Evolutionary conservation across 1,139 yeast genomes (phyloP), one percentile per base, ranked within the genome.

Genomic region (Spathaspora sp.): DNA sequence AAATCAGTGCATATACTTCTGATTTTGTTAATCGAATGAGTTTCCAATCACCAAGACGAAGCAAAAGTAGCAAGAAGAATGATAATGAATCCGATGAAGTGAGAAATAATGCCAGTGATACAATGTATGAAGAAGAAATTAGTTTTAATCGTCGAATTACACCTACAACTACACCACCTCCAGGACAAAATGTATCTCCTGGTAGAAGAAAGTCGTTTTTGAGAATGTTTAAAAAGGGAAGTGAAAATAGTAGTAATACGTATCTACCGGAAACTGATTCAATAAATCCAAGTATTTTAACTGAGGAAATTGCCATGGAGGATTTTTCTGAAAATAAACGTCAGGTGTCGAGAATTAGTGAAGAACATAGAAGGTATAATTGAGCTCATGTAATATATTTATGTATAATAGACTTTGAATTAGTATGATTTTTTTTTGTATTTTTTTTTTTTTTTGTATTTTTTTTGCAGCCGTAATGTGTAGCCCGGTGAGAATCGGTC

Each of bases 231-330:
- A 49, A 43, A 31, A 38, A 49, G 34, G 47, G 43, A 16, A 48
- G 37, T 34, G 43, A 43, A 26, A 46, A 20, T 40, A 38, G 41
- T 18, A 47, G 33, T 11, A 26, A 41, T 25, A 16, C 25, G 23
- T 47, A 46, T 39, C 53, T 46, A 11, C 51, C 62, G 3, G 60
- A 57, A 7, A 53, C 53, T 31, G 45, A 55, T 8, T 39, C 46
- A 38, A 17, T 46, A 52, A 31, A 31, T 31, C 36, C 36, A 31
- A 10, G 53, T 74, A 39, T 51, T 5, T 61, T 63, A 31, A 77
- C 82, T 0, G 82, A 77, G 51, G 82, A 77, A 53, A 78, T 78
- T 46, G 77, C 77, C 39, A 59, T 78, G 74, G 76, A 76, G 39
- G 75, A 70, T 29, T 77, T 75, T 52, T 65, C 56, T 40, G 47